These are phyloP conservation scores for Elsinoe batatas DNA, from an alignment of 2,329 filamentous ascomycete species.

Conservation along the genomic window DNA sequence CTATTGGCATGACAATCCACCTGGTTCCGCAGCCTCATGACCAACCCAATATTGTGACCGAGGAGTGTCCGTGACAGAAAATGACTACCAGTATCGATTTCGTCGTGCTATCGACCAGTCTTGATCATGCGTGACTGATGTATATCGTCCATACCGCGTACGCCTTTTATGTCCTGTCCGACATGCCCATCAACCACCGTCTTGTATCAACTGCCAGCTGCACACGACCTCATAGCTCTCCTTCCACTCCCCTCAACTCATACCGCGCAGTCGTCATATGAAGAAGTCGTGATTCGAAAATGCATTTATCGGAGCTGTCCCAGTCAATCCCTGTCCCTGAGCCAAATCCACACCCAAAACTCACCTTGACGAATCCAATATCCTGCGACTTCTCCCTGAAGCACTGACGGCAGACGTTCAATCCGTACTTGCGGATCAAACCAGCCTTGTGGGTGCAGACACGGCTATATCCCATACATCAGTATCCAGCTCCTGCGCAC, in stretches of 20 bases:
- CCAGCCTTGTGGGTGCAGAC: conserved; percentile 92
- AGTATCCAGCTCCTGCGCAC: too few relatives aligned
- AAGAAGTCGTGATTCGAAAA: background rate
- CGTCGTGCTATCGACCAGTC: conserved; percentile 5
- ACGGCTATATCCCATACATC: conserved; percentile 50
- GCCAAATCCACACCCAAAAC: background rate
- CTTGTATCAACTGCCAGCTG: background rate
- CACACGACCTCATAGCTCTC: background rate
- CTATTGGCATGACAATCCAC: conserved; percentile 8
- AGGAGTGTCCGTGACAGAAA: background rate
- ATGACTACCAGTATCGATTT: conserved; percentile 6
- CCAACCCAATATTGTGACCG: background rate
- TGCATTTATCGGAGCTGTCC: conserved; percentile 26
- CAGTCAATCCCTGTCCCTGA: background rate
- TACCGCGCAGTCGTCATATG: background rate
- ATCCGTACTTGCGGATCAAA: conserved; percentile 99
- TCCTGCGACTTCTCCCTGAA: conserved; percentile 59
- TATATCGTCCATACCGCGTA: conserved; percentile 1
- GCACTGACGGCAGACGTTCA: conserved; percentile 70
- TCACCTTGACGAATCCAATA: conserved; percentile 61
- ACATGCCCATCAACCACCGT: background rate
- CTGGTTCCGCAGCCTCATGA: background rate
- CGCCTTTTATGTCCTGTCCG: background rate
- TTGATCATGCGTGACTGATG: conserved; percentile 9
- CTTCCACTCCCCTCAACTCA: background rate